Base-by-base conservation (phyloP, 208 protist genomes). In the Novymonas esmeraldas region DNA sequence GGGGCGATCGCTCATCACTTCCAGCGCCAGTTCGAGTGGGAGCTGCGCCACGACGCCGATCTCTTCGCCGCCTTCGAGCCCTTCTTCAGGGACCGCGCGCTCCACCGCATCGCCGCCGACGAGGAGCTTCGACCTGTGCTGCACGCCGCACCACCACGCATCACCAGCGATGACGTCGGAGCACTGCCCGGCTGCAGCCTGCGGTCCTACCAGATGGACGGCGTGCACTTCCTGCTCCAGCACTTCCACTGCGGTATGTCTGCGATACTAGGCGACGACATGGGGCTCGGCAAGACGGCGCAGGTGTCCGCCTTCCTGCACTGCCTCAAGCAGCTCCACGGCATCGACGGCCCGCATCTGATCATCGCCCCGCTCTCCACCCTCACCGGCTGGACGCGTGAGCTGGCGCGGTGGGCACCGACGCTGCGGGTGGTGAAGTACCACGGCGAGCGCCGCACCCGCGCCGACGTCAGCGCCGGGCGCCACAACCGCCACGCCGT, bases 271-370 rank as follows among this genome's bases (percentile, higher is more conserved):
- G 94, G 80, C 1, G 98, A 99, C 79, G 97, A 99, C 58, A 99
- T 99, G 98, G 98, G 98, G 31, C 90, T 99, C 0, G 98, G 98
- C 29, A 99, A 99, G 83, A 99, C 98, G n/a, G 90, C 98, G 24
- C 97, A 99, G 79, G 88, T 93, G 33, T 80, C 97, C 29, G 78
- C 92, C 38, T 97, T 98, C 60, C 70, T 98, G 22, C 84, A 97
- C 46, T 67, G 81, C 9, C 76, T 98, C 6, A 73, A 87, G 54
- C 57, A 58, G 41, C 68, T 89, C 18, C 79, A 94, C 73, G 24
- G 33, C 22, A 85, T 94, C 34, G 71, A 80, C 31, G 98, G 98
- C 0, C 98, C 98, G 6, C 98, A 98, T 73, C 64, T 99, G 9
- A 88, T 99, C 20, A 77, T 99, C 18, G 93, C 85, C 0, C 98